phyloP scores from a whole-genome alignment of 2,329 filamentous ascomycete species.

The Trichoderma arundinaceum region DNA sequence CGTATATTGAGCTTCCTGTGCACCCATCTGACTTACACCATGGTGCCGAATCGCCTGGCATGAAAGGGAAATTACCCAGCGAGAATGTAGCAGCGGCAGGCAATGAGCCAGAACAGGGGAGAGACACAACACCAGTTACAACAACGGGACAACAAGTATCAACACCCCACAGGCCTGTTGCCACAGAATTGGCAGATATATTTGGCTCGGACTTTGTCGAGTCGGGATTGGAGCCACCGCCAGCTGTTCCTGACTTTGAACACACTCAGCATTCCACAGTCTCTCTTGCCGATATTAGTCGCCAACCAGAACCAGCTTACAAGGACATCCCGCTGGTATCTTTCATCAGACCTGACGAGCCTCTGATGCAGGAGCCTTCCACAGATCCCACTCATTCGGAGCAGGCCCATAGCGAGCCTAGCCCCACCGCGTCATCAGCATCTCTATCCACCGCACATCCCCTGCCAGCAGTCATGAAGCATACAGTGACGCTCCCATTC shows the following conservation, averaged over 20 bases:
- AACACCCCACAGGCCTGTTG: not conserved
- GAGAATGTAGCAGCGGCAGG: not conserved
- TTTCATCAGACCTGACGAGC: conserved; percentile 34
- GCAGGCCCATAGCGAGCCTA: conserved; percentile 37
- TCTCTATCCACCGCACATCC: conserved; percentile 33
- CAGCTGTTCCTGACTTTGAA: not conserved
- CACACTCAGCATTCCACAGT: conserved; percentile 42
- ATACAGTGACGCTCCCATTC: conserved; percentile 63
- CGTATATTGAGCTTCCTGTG: conserved; percentile 11
- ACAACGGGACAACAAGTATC: not conserved
- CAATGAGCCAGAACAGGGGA: not conserved
- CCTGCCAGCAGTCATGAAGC: conserved; percentile 43
- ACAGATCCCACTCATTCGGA: conserved; percentile 39
- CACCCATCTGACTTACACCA: conserved; percentile 8
- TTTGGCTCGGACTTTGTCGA: conserved; percentile 1
- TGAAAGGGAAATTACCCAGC: not conserved
- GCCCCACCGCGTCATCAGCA: conserved; percentile 36
- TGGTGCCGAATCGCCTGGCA: not conserved
- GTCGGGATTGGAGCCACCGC: not conserved
- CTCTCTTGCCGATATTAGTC: conserved; percentile 48
- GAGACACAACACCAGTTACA: not conserved
- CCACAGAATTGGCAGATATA: conserved; percentile 13
- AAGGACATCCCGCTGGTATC: conserved; percentile 36
- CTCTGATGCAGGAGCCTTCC: conserved; percentile 33
- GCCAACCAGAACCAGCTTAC: conserved; percentile 38